Evolutionary conservation across 140 eudicot species (phyloP), one percentile per base, ranked within the genome.

Genomic region (Ambrosia hybrid): DNA sequence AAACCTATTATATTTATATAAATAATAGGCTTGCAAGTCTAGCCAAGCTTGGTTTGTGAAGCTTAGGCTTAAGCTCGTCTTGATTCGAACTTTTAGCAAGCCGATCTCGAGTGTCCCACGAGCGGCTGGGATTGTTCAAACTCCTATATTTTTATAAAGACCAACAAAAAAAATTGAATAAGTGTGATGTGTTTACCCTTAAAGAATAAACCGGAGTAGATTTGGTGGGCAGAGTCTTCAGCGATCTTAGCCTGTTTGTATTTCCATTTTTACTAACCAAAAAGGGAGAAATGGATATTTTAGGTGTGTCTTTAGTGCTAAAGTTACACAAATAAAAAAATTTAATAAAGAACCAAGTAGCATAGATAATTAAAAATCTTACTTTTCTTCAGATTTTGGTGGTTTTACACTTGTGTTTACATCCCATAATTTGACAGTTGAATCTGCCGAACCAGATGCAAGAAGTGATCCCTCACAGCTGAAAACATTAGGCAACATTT

Each of bases 401-500:
- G 56, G 68, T 76, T 84, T 91, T 63, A 88, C 77, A 78, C 99
- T 91, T 38, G 95, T 67, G 39, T 87, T 84, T 13, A 94, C 96
- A 72, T 94, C 99, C 99, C 99, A 94, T 52, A 94, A 73, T 77
- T 91, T 94, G 37, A 94, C 99, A 12, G 99, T 90, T 76, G 96
- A 88, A 80, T 94, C 99, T 74, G 97, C 99, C 10, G 99, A 94
- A 66, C 99, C 99, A 67, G 99, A 94, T 68, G 99, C 99, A 78
- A 94, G 96, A 73, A 94, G 99, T 3, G 96, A 94, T 16, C 99
- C 99, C 83, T 94, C 99, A 73, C 97, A 85, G 77, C 99, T 94
- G 89, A 51, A 79, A 83, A 43, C 9, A 78, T 26, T 41, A 46
- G 57, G 57, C 17, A 51, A n/a, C 9, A 48, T 30, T 34, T 61